Evolutionary conservation across 495 filamentous ascomycete genomes (phyloP), one percentile per base, ranked within the genome.

Genomic region (Saxophila tyrrhenica): DNA sequence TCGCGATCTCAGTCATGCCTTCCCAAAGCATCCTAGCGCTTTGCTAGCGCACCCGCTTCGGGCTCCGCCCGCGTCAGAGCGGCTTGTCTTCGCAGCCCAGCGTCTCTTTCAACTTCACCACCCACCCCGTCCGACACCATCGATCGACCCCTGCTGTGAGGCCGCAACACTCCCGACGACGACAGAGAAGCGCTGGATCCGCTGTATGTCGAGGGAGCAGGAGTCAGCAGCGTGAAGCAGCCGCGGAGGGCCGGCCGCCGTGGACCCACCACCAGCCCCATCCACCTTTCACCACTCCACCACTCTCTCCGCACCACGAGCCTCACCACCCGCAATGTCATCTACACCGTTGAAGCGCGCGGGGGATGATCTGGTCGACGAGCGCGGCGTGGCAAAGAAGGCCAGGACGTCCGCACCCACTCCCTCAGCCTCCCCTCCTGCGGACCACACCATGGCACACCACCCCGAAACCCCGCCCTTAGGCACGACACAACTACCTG

Each of bases 381-480:
- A 35, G 29, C 29, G 29, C 29, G 29, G 29, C 5, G 29, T 13
- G 29, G 29, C 66, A 66, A 59, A 59, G 65, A 47, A 60, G 62
- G 55, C 62, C 64, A 35, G 29, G 29, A 35, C 29, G 13, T 35
- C 59, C 51, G 65, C 21, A 68, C 65, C 25, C 70, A 68, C 54
- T 65, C 62, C 3, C 69, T 67, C 20, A 61, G 61, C 10, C 66
- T 63, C 16, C 67, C 69, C 10, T 56, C 66, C 46, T 16, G 38
- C 16, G 44, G 51, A 13, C 46, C 55, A 9, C n/a, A 23, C 65
- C 46, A 51, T 61, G 39, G 62, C 63, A 58, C 65, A 66, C 7
- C 64, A 64, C 25, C 69, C 69, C 8, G 66, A 67, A n/a, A 71
- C 67, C 8, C 68, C 67, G 11, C 69, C 69, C 1, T 63, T 65